These are phyloP conservation scores for Leishmania turanica DNA, from an alignment of 208 protist species.

Conservation along the genomic window DNA sequence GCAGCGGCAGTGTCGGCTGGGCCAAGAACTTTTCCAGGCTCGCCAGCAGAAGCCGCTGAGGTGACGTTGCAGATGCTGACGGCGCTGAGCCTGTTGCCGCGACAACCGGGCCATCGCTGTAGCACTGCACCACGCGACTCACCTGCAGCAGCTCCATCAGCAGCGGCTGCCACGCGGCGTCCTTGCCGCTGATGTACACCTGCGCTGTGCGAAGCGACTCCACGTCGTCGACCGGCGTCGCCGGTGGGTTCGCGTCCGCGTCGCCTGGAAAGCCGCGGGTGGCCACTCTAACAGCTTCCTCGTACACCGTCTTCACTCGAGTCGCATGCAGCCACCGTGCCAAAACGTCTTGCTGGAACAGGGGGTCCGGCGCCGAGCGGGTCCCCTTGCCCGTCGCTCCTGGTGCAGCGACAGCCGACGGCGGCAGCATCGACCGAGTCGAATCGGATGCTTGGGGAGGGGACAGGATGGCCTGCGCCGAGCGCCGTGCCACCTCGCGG, in stretches of 20 bases:
- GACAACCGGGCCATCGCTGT: conserved; percentile 36
- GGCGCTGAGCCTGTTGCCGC: neutral
- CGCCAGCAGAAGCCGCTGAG: conserved; percentile 34
- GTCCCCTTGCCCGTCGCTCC: neutral
- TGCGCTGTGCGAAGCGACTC: conserved; percentile 37
- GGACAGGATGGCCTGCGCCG: conserved; percentile 49
- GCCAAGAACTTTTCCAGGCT: conserved; percentile 41
- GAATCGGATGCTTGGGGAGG: neutral
- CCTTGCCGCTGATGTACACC: conserved; percentile 76
- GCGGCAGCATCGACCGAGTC: neutral
- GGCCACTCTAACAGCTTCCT: conserved; percentile 5
- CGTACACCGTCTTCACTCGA: conserved; percentile 23
- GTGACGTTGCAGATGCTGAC: conserved; percentile 13
- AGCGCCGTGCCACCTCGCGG: conserved; percentile 58
- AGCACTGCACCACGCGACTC: conserved; percentile 78
- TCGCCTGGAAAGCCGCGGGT: neutral
- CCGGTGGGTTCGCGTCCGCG: neutral
- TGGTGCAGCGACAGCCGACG: neutral
- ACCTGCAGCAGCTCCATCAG: conserved; percentile 60
- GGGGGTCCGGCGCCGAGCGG: conserved; percentile 2
- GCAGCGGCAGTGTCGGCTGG: conserved; percentile 22
- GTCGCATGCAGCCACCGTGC: conserved; percentile 1
- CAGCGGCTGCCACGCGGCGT: conserved; percentile 75
- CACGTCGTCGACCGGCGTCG: conserved; percentile 38
- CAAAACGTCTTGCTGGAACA: conserved; percentile 15